A percentile compares a stretch with the other conserved stretches of the same genome.
These are phyloP conservation scores for Sisymbrium irio DNA, from an alignment of 345 rosid genomes.

Conservation along the genomic window DNA sequence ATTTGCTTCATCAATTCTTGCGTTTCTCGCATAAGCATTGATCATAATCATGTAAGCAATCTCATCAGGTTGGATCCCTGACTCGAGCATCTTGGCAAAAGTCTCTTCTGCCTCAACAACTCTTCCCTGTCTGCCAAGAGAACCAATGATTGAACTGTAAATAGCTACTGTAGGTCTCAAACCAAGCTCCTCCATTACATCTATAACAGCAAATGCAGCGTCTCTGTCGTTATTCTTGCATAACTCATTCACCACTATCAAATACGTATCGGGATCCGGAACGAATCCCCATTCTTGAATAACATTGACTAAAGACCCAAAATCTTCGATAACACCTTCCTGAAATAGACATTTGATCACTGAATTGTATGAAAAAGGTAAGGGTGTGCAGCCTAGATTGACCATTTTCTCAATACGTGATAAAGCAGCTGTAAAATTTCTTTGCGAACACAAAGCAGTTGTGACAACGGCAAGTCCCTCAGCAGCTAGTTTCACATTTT, in stretches of 20 bases:
- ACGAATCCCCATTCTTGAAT: slow-evolving; percentile 46
- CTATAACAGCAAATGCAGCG: slow-evolving; percentile 43
- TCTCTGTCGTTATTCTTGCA: slow-evolving; percentile 47
- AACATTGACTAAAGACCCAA: slow-evolving; percentile 36
- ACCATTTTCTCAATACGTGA: slow-evolving; percentile 40
- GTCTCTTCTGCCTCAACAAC: slow-evolving; percentile 53
- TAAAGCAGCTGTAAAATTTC: slow-evolving; percentile 41
- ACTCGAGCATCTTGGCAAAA: slow-evolving; percentile 57
- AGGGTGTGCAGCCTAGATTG: slow-evolving; percentile 48
- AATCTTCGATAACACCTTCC: slow-evolving; percentile 42
- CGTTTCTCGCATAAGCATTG: slow-evolving; percentile 52
- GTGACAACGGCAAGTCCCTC: slow-evolving; percentile 51
- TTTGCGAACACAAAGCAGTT: slow-evolving; percentile 49
- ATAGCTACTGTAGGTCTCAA: slow-evolving; percentile 60
- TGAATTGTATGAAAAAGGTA: slow-evolving; percentile 52
- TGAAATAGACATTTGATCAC: slow-evolving; percentile 50
- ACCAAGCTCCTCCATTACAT: slow-evolving; percentile 53
- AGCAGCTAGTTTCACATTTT: slow-evolving; percentile 40
- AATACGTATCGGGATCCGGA: slow-evolving; percentile 55
- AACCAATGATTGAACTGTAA: slow-evolving; percentile 50
- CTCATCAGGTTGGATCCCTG: slow-evolving; percentile 69
- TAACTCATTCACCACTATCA: slow-evolving; percentile 48
- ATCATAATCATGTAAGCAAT: slow-evolving; percentile 65
- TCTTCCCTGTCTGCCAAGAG: slow-evolving; percentile 45
- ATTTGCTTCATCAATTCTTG: slow-evolving; percentile 47